Percentiles rank a stretch among this genome's conserved stretches.
These are phyloP conservation scores for Uronychia binucleata DNA, from an alignment of 73 alveolate species.

Conservation along the genomic window DNA sequence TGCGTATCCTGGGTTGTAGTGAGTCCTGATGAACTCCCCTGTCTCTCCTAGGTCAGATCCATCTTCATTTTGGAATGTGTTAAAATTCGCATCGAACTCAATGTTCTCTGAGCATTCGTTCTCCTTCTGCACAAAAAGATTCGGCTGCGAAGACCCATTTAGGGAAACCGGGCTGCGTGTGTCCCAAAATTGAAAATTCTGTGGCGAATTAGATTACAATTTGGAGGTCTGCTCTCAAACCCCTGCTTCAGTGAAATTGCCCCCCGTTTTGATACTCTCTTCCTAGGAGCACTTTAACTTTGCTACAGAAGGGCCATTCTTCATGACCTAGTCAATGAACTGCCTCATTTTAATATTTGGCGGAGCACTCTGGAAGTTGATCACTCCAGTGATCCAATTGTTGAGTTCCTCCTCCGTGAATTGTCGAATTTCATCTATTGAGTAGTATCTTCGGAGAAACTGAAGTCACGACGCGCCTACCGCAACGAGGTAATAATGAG, in stretches of 20 bases:
- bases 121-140: background rate
- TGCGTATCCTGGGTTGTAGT: constrained; percentile 1
- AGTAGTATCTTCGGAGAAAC: background rate
- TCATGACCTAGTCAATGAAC: background rate
- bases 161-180: background rate
- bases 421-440: background rate
- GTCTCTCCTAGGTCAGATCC: background rate
- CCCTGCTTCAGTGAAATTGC: background rate
- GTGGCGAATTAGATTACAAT: background rate
- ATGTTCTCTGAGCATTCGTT: background rate
- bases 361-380: background rate
- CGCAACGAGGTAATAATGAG: background rate
- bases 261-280: background rate
- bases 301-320: background rate
- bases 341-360: background rate
- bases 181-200: background rate
- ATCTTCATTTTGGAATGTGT: background rate
- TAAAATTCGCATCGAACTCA: background rate
- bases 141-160: background rate
- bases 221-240: too few species aligned
- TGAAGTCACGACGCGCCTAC: too few species aligned
- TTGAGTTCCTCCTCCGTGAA: background rate
- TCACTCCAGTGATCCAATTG: background rate
- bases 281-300: background rate
- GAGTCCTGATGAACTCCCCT: background rate